These are phyloP conservation scores for Torulaspora maleeae DNA, from an alignment of 805 yeast genomes.

Conservation along the genomic window DNA sequence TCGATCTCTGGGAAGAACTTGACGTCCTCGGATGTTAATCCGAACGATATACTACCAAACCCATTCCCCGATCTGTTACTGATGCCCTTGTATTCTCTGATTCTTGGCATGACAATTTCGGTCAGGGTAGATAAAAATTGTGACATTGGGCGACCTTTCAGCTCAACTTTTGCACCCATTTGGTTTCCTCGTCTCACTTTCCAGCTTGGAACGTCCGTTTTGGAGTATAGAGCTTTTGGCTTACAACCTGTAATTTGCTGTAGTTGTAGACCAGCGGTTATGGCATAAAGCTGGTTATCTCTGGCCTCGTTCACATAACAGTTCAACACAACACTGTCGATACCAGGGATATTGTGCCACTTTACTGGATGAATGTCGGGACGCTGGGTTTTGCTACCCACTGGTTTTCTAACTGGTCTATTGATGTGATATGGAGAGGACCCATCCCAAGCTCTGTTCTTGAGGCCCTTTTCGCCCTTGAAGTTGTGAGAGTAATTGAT, in stretches of 20 bases:
- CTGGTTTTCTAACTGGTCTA: slow-evolving; percentile 72
- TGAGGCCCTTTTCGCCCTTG: slow-evolving; percentile 52
- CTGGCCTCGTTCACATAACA: slow-evolving; percentile 72
- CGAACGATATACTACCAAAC: slow-evolving; percentile 81
- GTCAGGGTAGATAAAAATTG: slow-evolving; percentile 84
- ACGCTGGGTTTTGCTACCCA: slow-evolving; percentile 67
- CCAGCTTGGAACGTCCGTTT: slow-evolving; percentile 80
- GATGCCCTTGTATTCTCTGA: slow-evolving; percentile 81
- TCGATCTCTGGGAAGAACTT: slow-evolving; percentile 91
- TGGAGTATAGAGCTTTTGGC: slow-evolving; percentile 68
- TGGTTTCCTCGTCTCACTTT: slow-evolving; percentile 79
- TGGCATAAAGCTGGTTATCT: slow-evolving; percentile 64
- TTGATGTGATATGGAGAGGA: slow-evolving; percentile 83
- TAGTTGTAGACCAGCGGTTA: slow-evolving; percentile 71
- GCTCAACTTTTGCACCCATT: slow-evolving; percentile 81
- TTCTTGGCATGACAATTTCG: slow-evolving; percentile 89
- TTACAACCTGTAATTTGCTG: slow-evolving; percentile 94
- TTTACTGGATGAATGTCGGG: slow-evolving; percentile 67
- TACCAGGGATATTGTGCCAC: slow-evolving; percentile 65
- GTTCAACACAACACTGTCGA: slow-evolving; percentile 65
- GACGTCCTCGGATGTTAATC: slow-evolving; percentile 71
- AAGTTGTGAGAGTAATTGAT: slow-evolving; percentile 70
- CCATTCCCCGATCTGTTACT: slow-evolving; percentile 74
- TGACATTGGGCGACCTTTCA: slow-evolving; percentile 74
- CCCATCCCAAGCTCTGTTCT: slow-evolving; percentile 80